These are phyloP conservation scores for Phytophthora tubulina DNA, from an alignment of 352 stramenopile genomes.

Conservation along the genomic window DNA sequence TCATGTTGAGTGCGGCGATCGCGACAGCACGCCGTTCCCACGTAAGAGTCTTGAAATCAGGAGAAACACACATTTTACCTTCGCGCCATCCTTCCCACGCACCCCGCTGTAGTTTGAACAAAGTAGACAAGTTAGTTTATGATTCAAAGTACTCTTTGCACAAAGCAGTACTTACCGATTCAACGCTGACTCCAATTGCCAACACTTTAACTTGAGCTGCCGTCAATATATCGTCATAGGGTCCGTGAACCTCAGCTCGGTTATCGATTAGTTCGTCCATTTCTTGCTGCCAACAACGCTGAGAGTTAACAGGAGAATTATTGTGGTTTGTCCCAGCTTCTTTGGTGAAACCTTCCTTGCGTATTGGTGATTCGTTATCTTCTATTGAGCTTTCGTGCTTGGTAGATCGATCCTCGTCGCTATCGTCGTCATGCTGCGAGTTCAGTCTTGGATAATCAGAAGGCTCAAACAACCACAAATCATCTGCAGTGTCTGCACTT, in stretches of 20 bases:
- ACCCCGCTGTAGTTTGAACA: conserved; percentile 25
- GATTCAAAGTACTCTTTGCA: too few species aligned
- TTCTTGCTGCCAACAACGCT: conserved; percentile 19
- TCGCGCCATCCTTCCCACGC: conserved; percentile 39
- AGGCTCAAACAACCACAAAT: conserved; percentile 45
- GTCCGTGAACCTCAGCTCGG: neutral
- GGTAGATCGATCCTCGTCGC: conserved; percentile 27
- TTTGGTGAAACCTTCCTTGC: neutral
- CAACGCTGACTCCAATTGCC: conserved; percentile 21
- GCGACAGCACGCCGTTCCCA: conserved; percentile 35
- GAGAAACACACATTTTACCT: conserved; percentile 33
- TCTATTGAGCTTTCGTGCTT: conserved; percentile 19
- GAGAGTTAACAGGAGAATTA: conserved; percentile 23
- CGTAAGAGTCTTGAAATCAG: conserved; percentile 20
- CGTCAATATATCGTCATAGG: neutral
- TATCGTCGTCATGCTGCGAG: conserved; percentile 12
- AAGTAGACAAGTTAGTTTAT: neutral
- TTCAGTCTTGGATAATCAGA: conserved; percentile 16
- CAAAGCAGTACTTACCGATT: conserved; percentile 27
- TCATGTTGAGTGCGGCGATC: conserved; percentile 34
- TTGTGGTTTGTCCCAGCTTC: conserved; percentile 9
- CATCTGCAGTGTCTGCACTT: conserved; percentile 29
- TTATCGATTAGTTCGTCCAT: neutral
- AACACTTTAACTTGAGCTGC: conserved; percentile 18
- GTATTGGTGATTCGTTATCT: conserved; percentile 8